A percentile compares a stretch with the other conserved stretches of the same genome.
phyloP scores from a whole-genome alignment of 169 alveolate genomes.

The Cryptosporidium parvum region DNA sequence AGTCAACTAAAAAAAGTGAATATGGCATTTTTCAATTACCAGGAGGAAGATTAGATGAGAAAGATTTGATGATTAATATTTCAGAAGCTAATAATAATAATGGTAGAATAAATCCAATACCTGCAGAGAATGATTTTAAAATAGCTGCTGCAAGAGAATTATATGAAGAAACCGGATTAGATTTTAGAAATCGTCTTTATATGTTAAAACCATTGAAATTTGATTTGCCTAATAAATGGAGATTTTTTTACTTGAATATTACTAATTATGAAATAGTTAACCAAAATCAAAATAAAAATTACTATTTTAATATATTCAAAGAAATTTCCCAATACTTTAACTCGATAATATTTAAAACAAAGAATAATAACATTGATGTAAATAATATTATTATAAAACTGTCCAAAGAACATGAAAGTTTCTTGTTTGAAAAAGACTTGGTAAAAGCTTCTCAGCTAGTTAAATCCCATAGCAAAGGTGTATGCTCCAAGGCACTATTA shows the following conservation, averaged over 20 bases:
- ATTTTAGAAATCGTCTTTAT: slow-evolving; percentile 16
- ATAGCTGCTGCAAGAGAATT: slow-evolving; percentile 59
- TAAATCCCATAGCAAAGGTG: slow-evolving; percentile 44
- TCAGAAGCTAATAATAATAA: neutral
- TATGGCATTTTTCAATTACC: slow-evolving; percentile 25
- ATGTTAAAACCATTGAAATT: neutral
- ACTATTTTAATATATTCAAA: neutral
- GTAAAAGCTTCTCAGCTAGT: slow-evolving; percentile 12
- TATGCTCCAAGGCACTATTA: slow-evolving; percentile 43
- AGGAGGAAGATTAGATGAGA: slow-evolving; percentile 56
- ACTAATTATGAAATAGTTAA: neutral
- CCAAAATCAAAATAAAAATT: neutral
- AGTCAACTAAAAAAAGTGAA: slow-evolving; percentile 9
- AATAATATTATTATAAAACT: slow-evolving; percentile 5
- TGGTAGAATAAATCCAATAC: neutral
- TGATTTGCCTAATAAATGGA: slow-evolving; percentile 14
- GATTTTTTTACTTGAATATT: slow-evolving; percentile 39
- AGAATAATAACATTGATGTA: neutral
- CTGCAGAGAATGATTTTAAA: neutral
- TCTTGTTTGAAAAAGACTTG: slow-evolving; percentile 31
- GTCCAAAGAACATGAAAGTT: slow-evolving; percentile 36
- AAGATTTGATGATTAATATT: neutral
- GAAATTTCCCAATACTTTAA: neutral
- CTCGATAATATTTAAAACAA: neutral
- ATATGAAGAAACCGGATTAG: slow-evolving; percentile 65